phyloP scores from a whole-genome alignment of 208 protist species.

The Acanthamoeba polyphaga region DNA sequence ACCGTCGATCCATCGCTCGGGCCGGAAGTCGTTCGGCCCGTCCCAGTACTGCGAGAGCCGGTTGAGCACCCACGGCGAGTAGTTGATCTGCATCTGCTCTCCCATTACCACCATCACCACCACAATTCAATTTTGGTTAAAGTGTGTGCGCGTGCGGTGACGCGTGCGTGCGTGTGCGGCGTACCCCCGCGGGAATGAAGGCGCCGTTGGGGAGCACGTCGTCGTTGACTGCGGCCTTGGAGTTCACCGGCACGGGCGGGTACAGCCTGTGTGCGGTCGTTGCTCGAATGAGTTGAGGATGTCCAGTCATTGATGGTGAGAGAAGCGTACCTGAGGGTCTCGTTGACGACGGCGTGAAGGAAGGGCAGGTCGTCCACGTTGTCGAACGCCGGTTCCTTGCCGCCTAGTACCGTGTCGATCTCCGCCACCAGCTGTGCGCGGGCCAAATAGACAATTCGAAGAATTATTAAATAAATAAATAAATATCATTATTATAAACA shows the following conservation, averaged over 20 bases:
- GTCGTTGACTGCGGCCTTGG: constrained; percentile 11
- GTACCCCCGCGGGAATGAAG: not conserved
- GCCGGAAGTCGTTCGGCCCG: not conserved
- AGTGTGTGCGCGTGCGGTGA: not conserved
- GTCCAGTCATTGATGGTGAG: no score
- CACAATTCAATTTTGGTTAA: no score
- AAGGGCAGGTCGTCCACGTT: constrained; percentile 29
- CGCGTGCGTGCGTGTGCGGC: not conserved
- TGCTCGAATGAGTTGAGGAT: no score
- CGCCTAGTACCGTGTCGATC: not conserved
- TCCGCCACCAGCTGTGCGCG: constrained; percentile 16
- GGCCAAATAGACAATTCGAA: no score
- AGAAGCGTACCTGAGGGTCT: constrained; percentile 34
- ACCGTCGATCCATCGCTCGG: constrained; percentile 49
- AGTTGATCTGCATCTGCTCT: constrained; percentile 40
- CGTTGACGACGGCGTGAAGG: constrained; percentile 54
- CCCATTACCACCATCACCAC: not conserved
- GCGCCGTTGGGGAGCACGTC: constrained; percentile 35
- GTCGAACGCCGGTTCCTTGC: not conserved
- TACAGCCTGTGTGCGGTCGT: not conserved
- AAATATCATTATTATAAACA: no score
- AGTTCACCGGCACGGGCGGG: constrained; percentile 58
- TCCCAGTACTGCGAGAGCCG: constrained; percentile 46
- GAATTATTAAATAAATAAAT: no score
- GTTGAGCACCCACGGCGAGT: constrained; percentile 5